These are phyloP conservation scores for Populus nigra DNA, from an alignment of 345 rosid species.

Conservation along the genomic window DNA sequence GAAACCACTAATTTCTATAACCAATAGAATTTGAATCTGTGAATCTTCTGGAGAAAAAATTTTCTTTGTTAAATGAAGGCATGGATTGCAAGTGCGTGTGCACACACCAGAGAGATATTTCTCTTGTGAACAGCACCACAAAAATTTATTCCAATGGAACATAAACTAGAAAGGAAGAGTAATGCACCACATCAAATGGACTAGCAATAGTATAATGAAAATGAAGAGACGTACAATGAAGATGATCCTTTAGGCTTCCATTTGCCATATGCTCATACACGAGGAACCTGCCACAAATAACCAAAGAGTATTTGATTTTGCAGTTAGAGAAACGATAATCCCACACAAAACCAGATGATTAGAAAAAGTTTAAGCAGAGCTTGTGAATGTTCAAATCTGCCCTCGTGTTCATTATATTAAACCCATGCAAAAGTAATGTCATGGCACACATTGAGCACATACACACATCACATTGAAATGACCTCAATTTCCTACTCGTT, in stretches of 20 bases:
- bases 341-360: too few species aligned
- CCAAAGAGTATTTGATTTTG: not conserved
- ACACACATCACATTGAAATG: too few species aligned
- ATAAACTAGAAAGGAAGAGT: too few species aligned
- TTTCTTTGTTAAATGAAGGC: not conserved
- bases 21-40: not conserved
- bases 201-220: not conserved
- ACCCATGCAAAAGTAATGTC: not conserved
- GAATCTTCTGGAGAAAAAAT: not conserved
- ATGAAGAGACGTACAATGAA: conserved; percentile 61
- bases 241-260: conserved; percentile 87
- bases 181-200: too few species aligned
- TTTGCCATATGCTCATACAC: conserved; percentile 87
- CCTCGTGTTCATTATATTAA: too few species aligned
- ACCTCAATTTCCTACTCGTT: too few species aligned
- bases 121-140: not conserved
- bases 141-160: not conserved
- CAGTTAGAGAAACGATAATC: too few species aligned
- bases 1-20: not conserved
- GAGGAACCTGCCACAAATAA: conserved; percentile 57
- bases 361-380: too few species aligned
- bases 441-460: too few species aligned
- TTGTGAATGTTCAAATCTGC: too few species aligned
- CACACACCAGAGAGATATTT: not conserved
- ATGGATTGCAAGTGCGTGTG: not conserved